Evolutionary conservation across 169 alveolate species (phyloP), one percentile per base, ranked within the genome.

Genomic region (Plasmodium sp.): DNA sequence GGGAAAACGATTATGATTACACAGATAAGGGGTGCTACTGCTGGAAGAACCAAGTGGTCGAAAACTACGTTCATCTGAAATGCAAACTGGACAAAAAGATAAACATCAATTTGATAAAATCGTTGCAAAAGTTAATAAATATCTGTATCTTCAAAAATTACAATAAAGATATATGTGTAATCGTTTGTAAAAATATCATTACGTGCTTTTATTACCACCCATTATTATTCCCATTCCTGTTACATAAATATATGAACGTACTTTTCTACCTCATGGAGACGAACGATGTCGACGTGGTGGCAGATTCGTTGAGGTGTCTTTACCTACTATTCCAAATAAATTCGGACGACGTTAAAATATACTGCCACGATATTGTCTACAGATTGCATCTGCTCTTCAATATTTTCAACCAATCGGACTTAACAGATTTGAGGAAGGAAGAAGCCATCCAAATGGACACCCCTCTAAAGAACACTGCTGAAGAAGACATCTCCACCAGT

Each of bases 301-400:
- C 81, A 74, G 73, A 86, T 58, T 54, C 94, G 27, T 86, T 86
- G 67, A 74, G 81, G 45, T 86, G 94, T 48, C 43, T 86, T 54
- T 79, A 34, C 67, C 5, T 86, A 34, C 71, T 86, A 33, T 86
- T 31, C 81, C 56, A 31, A n/a, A 86, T 86, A 77, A 86, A 86
- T 77, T 22, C 84, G 12, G 73, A 86, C 2, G 75, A 86, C 12
- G 71, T 86, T 27, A 86, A 86, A 86, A 86, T 54, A 12, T 86
- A 77, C 41, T 54, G 43, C 77, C 45, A 75, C 73, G 94, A 86
- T 77, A 77, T 86, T 33, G 81, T 86, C 72, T 86, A 86, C 71
- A 86, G 94, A 86, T 31, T 86, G 45, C 88, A 86, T 43, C 71
- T 86, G 77, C 43, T 86, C 41, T 86, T 86, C 58, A 86, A 86